Conservation (phyloP, 1,284 basidiomycete genomes). For the Ustilago sp. region DNA sequence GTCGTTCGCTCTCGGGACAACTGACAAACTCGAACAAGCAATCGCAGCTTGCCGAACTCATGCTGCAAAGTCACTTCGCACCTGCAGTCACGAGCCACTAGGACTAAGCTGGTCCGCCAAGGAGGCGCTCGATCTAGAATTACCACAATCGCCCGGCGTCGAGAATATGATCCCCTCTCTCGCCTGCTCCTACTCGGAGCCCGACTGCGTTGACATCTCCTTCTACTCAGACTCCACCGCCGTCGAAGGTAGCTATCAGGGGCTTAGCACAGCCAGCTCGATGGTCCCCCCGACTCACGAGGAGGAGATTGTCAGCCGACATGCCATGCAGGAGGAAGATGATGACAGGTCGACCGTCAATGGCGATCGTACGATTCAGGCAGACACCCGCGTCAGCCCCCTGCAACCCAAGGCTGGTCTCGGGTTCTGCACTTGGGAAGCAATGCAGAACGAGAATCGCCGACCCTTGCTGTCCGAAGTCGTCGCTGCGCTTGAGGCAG, state of each 20-base stretch:
- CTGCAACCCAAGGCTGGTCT: slow-evolving; percentile 20
- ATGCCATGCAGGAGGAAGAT: slow-evolving; percentile 1
- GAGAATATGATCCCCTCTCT: slow-evolving; percentile 11
- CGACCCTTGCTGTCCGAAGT: slow-evolving; percentile 40
- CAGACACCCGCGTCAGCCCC: slow-evolving; percentile 1
- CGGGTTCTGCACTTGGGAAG: slow-evolving; percentile 53
- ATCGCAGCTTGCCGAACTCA: slow-evolving; percentile 36
- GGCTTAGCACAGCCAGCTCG: slow-evolving; percentile 17
- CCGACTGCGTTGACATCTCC: slow-evolving; percentile 21
- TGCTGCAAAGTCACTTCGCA: slow-evolving; percentile 21
- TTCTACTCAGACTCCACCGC: slow-evolving; percentile 41
- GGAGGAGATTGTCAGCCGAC: neutral
- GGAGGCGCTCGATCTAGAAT: slow-evolving; percentile 18
- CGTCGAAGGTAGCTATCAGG: slow-evolving; percentile 14
- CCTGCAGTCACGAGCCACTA: slow-evolving; percentile 27
- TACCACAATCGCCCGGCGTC: slow-evolving; percentile 8
- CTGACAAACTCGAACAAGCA: slow-evolving; percentile 6
- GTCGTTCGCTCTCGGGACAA: slow-evolving; percentile 24
- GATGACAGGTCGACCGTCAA: slow-evolving; percentile 23
- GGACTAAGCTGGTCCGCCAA: slow-evolving; percentile 39
- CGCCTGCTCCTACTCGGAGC: slow-evolving; percentile 12
- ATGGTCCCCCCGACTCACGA: slow-evolving; percentile 16
- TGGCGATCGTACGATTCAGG: slow-evolving; percentile 22
- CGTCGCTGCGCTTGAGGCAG: slow-evolving; percentile 29
- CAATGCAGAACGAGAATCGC: slow-evolving; percentile 34